Percentiles rank a stretch among this genome's conserved stretches.
Conservation (phyloP, 805 yeast genomes). For the Saccharomycopsis synnaedendra region DNA sequence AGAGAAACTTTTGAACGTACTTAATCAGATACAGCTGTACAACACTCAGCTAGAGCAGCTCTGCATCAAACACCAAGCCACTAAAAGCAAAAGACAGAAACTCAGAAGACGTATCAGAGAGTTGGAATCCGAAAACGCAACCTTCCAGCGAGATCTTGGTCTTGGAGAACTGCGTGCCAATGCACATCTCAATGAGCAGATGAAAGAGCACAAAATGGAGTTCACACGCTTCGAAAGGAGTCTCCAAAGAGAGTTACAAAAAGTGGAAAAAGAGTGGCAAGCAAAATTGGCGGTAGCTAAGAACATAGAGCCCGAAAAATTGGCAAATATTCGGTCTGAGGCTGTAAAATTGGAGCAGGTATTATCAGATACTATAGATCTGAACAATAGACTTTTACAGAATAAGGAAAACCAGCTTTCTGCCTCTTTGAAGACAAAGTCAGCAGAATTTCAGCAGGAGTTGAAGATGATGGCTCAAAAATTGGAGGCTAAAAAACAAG, state of each 20-base stretch:
- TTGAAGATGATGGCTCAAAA: not conserved
- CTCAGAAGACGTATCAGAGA: not conserved
- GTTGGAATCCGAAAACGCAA: not conserved
- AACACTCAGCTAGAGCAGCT: slow-evolving; percentile 3
- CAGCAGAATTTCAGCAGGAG: not conserved
- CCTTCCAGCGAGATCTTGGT: not conserved
- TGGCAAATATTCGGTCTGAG: not conserved
- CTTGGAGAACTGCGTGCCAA: not conserved
- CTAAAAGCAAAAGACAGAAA: not conserved
- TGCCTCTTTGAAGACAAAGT: not conserved
- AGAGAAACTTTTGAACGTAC: not conserved
- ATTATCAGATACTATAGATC: not conserved
- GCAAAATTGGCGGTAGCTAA: not conserved
- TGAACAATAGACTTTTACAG: not conserved
- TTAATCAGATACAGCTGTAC: not conserved
- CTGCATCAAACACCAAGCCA: slow-evolving; percentile 2
- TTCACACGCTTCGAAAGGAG: not conserved
- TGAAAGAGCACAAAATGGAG: slow-evolving; percentile 1
- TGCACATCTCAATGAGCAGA: not conserved
- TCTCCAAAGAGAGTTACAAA: not conserved
- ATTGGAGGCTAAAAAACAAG: not conserved
- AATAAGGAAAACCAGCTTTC: not conserved
- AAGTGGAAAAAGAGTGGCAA: not conserved
- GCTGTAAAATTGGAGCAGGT: not conserved
- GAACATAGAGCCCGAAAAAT: not conserved